phyloP scores from a whole-genome alignment of 805 yeast species.

The Teunomyces stri region DNA sequence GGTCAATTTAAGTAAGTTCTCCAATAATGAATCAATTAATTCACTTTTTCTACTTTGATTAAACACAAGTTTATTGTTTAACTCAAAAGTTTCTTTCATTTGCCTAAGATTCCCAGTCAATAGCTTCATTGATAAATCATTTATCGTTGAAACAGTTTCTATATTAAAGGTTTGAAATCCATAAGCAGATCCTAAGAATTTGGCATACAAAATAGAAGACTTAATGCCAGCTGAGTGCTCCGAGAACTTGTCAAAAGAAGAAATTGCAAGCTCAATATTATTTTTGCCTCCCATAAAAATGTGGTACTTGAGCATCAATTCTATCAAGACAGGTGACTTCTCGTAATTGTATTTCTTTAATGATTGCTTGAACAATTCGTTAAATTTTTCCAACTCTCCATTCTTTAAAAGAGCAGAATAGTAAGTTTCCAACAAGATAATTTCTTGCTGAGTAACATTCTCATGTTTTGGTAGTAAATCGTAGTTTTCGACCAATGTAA shows the following conservation, averaged over 20 bases:
- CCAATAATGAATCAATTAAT: constrained; percentile 9
- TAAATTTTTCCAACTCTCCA: constrained; percentile 14
- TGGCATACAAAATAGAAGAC: constrained; percentile 17
- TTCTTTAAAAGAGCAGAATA: constrained; percentile 14
- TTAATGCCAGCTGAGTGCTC: constrained; percentile 13
- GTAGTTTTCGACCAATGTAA: constrained; percentile 8
- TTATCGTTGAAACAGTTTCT: not conserved
- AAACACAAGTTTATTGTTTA: constrained; percentile 10
- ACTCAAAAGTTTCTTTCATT: constrained; percentile 14
- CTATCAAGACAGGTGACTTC: constrained; percentile 14
- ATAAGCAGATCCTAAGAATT: constrained; percentile 17
- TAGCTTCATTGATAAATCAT: not conserved
- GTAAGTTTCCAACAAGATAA: constrained; percentile 4
- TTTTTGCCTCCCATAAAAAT: constrained; percentile 14
- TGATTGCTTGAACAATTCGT: constrained; percentile 14
- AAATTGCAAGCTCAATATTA: constrained; percentile 14
- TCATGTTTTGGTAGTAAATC: constrained; percentile 2
- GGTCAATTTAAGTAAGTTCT: constrained; percentile 2
- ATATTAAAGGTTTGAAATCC: constrained; percentile 8
- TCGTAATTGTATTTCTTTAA: constrained; percentile 1
- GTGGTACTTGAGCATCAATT: constrained; percentile 23
- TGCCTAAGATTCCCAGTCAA: constrained; percentile 8
- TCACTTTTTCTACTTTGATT: constrained; percentile 8
- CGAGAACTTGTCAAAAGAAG: constrained; percentile 15
- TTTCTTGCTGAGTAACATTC: not conserved